These are phyloP conservation scores for Rhodotorula sp. DNA, from an alignment of 1,284 basidiomycete genomes.

Conservation along the genomic window DNA sequence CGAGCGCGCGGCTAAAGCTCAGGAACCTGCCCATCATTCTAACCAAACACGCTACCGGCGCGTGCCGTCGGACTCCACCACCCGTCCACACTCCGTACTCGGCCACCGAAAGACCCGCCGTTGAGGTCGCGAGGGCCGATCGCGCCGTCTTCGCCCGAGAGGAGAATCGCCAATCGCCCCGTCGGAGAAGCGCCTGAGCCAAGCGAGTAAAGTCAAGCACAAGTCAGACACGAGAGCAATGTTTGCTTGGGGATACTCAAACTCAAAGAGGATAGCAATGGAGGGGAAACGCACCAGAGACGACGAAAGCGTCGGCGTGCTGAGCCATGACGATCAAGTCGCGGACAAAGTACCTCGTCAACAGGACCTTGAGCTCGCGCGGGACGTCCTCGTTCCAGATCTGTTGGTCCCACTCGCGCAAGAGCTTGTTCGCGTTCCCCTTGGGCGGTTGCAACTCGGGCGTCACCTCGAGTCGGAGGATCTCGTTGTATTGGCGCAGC, in stretches of 20 bases:
- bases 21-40: neutral
- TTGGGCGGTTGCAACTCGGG: neutral
- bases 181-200: constrained; percentile 14
- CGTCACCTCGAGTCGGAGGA: constrained; percentile 16
- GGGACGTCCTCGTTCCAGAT: constrained; percentile 27
- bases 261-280: neutral
- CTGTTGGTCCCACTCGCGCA: constrained; percentile 23
- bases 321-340: constrained; percentile 28
- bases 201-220: neutral
- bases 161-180: constrained; percentile 27
- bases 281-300: constrained; percentile 21
- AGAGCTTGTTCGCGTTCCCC: constrained; percentile 1
- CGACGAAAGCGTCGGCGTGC: constrained; percentile 38
- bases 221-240: neutral
- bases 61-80: constrained; percentile 31
- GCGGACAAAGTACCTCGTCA: constrained; percentile 33
- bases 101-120: constrained; percentile 31
- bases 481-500: constrained; percentile 17
- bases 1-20: too few species aligned
- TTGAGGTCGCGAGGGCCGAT: constrained; percentile 36
- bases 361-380: constrained; percentile 12
- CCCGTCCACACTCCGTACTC: constrained; percentile 30
- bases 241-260: too few species aligned
- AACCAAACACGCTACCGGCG: constrained; percentile 11
- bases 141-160: constrained; percentile 32